Evolutionary conservation across 108 stramenopile species (phyloP), one percentile per base, ranked within the genome.

Genomic region (Poteriospumella lacustris): DNA sequence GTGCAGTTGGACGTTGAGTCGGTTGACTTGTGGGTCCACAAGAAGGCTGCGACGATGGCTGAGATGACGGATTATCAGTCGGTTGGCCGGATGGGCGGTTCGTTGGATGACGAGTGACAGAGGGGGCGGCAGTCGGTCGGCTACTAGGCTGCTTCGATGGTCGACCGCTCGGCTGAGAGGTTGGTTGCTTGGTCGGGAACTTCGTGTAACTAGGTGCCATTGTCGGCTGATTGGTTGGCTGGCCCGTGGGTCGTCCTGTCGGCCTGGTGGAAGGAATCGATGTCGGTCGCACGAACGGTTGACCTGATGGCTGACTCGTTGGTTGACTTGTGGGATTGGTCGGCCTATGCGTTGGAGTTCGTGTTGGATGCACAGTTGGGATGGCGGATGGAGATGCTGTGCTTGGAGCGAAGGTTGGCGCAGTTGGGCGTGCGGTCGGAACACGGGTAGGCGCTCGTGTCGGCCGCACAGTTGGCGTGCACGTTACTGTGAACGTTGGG

Each of bases 21-120:
- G 70, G 70, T 73, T 73, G 70, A 52, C 70, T 33, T 3, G 70
- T 42, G 9, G 70, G 70, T 42, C 47, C 33, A 29, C 70, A 5
- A 64, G 60, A 31, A 34, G 60, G 60, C 5, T 3, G 3, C 5
- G 60, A 64, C 36, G 60, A 64, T 12, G 60, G 60, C 24, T 64
- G 12, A 64, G 33, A 26, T 12, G 60, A 12, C 3, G 60, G 60
- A 24, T 34, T 34, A 5, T 33, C 36, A 34, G 60, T 64, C 5
- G 60, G 60, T 56, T 56, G 52, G 19, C 19, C 15, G 15, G 52
- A 56, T 19, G 52, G 52, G 19, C 24, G 52, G 19, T 56, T 56
- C 15, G 52, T 56, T 15, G 52, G 52, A 5, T 24, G 15, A 19
- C 36, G 9, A 64, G 60, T 31, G 3, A 64, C 5, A 34, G 60